Evolutionary conservation across 306 rosid species (phyloP), one percentile per base, ranked within the genome.

Genomic region (Rosa multiflora): DNA sequence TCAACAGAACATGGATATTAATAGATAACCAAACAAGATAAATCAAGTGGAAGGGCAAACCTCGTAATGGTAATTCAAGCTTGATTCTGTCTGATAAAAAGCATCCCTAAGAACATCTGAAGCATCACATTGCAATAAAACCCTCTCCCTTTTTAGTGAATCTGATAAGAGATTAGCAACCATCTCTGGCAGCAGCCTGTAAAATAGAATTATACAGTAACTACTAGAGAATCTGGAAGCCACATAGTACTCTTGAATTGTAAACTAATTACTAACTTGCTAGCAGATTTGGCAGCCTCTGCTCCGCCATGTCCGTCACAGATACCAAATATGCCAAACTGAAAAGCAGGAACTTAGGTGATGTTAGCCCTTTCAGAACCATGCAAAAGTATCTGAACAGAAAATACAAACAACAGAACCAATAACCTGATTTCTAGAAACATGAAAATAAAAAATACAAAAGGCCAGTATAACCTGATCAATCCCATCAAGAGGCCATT

Each of bases 231-330:
- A 70, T 49, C 72, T 2, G 32, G 67, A 49, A 68, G 47, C 53
- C 47, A 61, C 73, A 83, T 75, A 72, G 83, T 75, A 73, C 20
- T 82, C 74, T 81, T 32, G 70, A 86, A 84, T 55, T 63, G 76
- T 79, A 81, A 73, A 58, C 44, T 67, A 75, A 82, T 78, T 76
- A 89, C 96, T 96, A 83, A 96, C 99, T 88, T 92, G 96, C 96
- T 91, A 80, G 96, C 99, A 89, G 87, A 83, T 88, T 77, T 91
- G 67, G 99, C 98, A 39, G 97, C 99, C 79, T 59, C 97, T 63
- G 81, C 94, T 82, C 99, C 99, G 44, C 97, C 93, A 81, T 96
- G 99, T 35, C 99, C 99, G 83, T 96, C 99, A 53, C 96, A 93
- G 61, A 96, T 80, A 74, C 93, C 96, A 77, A 96, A 96, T 71